A percentile compares a stretch with the other conserved stretches of the same genome.
phyloP scores from a whole-genome alignment of 2,329 filamentous ascomycete genomes.

The Exophiala phaeomuriformis region DNA sequence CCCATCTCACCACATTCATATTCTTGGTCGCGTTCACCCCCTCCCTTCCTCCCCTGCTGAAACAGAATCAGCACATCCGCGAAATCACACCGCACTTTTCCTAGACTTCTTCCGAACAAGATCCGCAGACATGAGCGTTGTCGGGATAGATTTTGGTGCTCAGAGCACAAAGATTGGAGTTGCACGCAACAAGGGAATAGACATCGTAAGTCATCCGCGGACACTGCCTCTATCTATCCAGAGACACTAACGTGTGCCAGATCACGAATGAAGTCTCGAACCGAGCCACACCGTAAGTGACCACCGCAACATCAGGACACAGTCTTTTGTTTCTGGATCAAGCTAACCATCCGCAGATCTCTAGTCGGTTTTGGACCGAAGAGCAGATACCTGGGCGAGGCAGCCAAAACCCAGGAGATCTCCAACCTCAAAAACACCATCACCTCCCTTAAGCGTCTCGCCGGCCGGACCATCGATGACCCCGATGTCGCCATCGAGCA shows the following conservation, averaged over 20 bases:
- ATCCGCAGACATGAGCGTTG: constrained; percentile 47
- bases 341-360: constrained; percentile 50
- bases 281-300: constrained; percentile 90
- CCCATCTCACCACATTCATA: neutral
- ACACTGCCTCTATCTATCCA: neutral
- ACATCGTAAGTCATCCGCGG: constrained; percentile 69
- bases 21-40: neutral
- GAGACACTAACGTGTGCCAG: constrained; percentile 41
- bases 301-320: constrained; percentile 5
- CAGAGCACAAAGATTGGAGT: constrained; percentile 97
- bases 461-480: constrained; percentile 77
- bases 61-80: constrained; percentile 8
- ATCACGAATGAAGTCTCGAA: constrained; percentile 99
- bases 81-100: neutral
- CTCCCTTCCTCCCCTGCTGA: neutral
- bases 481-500: constrained; percentile 91
- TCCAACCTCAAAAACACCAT: constrained; percentile 99
- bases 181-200: constrained; percentile 95
- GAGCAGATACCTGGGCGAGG: constrained; percentile 85
- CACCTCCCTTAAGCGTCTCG: constrained; percentile 81
- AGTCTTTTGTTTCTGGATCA: constrained; percentile 1
- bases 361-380: constrained; percentile 94
- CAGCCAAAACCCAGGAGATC: constrained; percentile 97
- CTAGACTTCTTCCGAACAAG: constrained; percentile 1
- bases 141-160: constrained; percentile 89